Evolutionary conservation across 2,329 filamentous ascomycete genomes (phyloP), one percentile per base, ranked within the genome.

Genomic region (Exophiala sideris): DNA sequence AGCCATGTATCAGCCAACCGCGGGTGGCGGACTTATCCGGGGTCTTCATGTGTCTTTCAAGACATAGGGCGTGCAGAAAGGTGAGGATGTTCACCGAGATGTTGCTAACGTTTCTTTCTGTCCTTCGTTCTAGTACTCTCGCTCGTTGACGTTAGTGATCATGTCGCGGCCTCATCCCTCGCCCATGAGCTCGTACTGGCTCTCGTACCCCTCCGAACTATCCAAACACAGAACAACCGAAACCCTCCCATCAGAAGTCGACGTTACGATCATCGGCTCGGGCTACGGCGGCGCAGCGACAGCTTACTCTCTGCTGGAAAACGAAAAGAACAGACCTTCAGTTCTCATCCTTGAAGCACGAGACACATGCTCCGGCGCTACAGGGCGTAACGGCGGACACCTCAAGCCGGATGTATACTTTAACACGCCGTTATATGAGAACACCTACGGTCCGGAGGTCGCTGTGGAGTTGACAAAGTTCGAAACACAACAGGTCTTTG

Each of bases 211-310:
- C 1, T 57, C 51, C 21, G 42, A 44, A 10, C 44, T 60, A 3
- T 50, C 54, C 5, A 50, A 55, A 32, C 53, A 56, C 35, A 51
- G 57, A 32, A 60, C 54, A 3, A 60, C 54, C 5, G 45, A 51
- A 14, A 20, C 35, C 1, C 61, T 79, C 0, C 77, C 76, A 0
- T 41, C 59, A 0, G 54, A 71, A 29, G 70, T 67, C 29, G 76
- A 79, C 42, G 71, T 80, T 47, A 68, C 73, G 12, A 72, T 80
- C 35, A 70, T 79, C 7, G 78, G 77, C 0, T 71, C 73, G 11
- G 78, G 78, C 0, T 77, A 73, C 50, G 68, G 76, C 3, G 77
- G 78, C 2, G 70, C 72, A 0, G 69, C 71, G 1, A 70, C 73
- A 3, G 72, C 72, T 0, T 76, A 76, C 41, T 72, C 79, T 54